Conservation (phyloP, 306 rosid species). For the Lupinus albus region DNA sequence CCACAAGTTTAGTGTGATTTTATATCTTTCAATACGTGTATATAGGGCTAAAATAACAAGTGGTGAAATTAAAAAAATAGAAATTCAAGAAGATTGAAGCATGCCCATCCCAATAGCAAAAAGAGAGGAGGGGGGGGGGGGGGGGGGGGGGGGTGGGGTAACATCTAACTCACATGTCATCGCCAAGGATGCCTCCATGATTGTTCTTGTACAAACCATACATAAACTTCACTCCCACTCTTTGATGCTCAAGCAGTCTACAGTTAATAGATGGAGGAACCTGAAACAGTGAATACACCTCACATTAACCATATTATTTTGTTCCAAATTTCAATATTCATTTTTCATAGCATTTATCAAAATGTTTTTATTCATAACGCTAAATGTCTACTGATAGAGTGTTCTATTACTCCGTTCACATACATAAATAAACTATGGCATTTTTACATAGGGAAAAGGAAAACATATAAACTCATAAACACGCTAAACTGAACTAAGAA, state of each 20-base stretch:
- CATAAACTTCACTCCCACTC: constrained; percentile 78
- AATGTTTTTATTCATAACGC: background rate
- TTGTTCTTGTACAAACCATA: constrained; percentile 75
- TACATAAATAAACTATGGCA: background rate
- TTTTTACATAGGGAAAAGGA: background rate
- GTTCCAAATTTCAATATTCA: constrained; percentile 30
- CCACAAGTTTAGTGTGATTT: background rate
- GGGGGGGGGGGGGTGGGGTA: background rate
- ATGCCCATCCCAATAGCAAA: background rate
- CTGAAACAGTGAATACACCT: constrained; percentile 48
- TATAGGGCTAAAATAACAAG: background rate
- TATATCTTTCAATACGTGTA: background rate
- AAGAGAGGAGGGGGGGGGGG: background rate
- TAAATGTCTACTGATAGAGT: background rate
- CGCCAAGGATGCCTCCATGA: constrained; percentile 96
- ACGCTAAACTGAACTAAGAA: background rate
- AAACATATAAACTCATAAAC: constrained; percentile 20
- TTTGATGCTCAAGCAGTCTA: constrained; percentile 88
- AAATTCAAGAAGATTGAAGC: background rate
- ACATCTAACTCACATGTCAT: constrained; percentile 75
- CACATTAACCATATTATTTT: constrained; percentile 12
- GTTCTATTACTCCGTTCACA: constrained; percentile 7
- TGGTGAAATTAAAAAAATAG: background rate
- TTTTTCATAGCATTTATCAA: background rate
- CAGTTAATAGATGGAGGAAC: constrained; percentile 92